Evolutionary conservation across 768 basidiomycete genomes (phyloP), one percentile per base, ranked within the genome.

Genomic region (Leccinum subgranulosum): DNA sequence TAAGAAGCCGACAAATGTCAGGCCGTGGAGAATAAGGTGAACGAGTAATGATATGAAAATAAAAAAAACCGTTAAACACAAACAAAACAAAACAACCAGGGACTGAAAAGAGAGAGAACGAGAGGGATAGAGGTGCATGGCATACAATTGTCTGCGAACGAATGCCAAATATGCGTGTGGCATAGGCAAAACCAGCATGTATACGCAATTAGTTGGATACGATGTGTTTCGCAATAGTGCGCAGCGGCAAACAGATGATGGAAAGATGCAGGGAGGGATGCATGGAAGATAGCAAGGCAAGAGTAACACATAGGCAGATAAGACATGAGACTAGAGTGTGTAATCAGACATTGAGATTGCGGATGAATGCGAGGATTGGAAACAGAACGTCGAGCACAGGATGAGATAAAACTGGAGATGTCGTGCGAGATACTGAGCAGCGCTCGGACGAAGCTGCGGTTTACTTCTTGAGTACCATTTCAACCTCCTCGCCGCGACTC

Each of bases 321-420:
- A 60, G 69, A 74, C 72, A 73, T 72, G 72, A 62, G 61, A 60
- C 68, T 69, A 72, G 66, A 68, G 51, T 73, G 71, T 67, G 57
- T 74, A 74, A 69, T 72, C 72, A 74, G 72, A 72, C 72, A 72
- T 65, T 72, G 71, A 71, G 66, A 74, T 72, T 73, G 71, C 57
- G 59, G 61, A 60, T 66, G 49, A 62, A 74, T 72, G 70, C 68
- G 59, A 65, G 54, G 60, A 70, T 62, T 66, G 64, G 68, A 70
- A 73, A 72, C 71, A 72, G 57, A 62, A 67, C 67, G 72, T 73
- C 68, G 64, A 73, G 70, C 70, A 72, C 70, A 72, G 58, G 64
- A 63, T 66, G 58, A 55, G 49, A 65, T 57, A 48, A 64, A 66
- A 65, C 48, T 60, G 61, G 41, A 70, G 63, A 66, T 60, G 61